Conservation (phyloP, 2,329 filamentous ascomycete genomes). For the Aschersonia sp. region DNA sequence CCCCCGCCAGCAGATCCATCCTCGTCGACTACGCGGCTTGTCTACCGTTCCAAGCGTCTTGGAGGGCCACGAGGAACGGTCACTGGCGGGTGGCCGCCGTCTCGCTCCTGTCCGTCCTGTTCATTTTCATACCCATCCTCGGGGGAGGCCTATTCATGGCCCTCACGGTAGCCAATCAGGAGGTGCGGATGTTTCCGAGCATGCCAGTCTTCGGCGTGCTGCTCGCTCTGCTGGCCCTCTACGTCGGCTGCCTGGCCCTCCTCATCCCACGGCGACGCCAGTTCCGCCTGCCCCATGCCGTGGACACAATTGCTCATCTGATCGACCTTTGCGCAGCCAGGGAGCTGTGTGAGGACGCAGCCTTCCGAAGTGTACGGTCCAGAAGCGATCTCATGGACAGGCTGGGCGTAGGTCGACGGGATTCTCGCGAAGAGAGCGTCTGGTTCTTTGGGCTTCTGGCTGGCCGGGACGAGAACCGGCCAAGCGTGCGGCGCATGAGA, state of each 20-base stretch:
- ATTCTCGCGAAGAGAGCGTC: conserved; percentile 29
- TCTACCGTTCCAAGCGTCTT: conserved; percentile 43
- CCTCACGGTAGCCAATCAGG: conserved; percentile 36
- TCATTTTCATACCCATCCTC: conserved; percentile 50
- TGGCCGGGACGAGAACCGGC: conserved; percentile 23
- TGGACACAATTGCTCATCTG: conserved; percentile 59
- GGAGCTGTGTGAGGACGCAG: conserved; percentile 54
- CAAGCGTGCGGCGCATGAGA: conserved; percentile 29
- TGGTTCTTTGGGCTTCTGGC: conserved; percentile 34
- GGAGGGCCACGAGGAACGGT: conserved; percentile 41
- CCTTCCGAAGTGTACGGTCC: conserved; percentile 54
- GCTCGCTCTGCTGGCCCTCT: conserved; percentile 58
- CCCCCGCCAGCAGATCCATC: conserved; percentile 46
- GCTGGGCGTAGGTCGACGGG: conserved; percentile 39
- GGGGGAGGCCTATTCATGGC: conserved; percentile 62
- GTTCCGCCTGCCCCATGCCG: conserved; percentile 57
- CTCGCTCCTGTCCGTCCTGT: conserved; percentile 43
- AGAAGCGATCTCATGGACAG: conserved; percentile 54
- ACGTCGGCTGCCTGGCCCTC: conserved; percentile 45
- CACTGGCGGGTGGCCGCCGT: conserved; percentile 52
- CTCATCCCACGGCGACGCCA: conserved; percentile 45
- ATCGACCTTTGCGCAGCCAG: conserved; percentile 64
- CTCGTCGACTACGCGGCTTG: conserved; percentile 58
- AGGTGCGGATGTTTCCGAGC: conserved; percentile 55
- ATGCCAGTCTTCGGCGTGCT: conserved; percentile 58